A percentile compares a stretch with the other conserved stretches of the same genome.
Conservation (phyloP, 2,329 filamentous ascomycete genomes). For the Ophiostoma novo-ulmi region DNA sequence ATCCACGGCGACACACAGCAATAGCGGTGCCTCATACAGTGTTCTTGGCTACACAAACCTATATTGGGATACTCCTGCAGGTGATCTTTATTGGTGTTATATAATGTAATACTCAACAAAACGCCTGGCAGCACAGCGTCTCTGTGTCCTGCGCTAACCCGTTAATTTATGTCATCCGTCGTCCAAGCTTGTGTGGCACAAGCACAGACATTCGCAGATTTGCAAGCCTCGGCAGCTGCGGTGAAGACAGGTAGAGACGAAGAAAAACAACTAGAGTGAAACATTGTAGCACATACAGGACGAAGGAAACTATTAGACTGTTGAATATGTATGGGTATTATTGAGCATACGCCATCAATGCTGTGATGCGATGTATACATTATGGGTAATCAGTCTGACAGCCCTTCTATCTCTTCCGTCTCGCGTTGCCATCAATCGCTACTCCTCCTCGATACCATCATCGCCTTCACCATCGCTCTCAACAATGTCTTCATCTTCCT, state of each 20-base stretch:
- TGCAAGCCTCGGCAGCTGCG: background rate
- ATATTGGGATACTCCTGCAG: background rate
- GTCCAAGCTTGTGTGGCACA: background rate
- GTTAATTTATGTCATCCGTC: background rate
- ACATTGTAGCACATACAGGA: background rate
- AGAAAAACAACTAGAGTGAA: background rate
- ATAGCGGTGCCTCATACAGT: background rate
- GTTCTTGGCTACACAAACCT: background rate
- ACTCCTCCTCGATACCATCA: background rate
- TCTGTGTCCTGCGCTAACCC: background rate
- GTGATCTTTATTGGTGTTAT: background rate
- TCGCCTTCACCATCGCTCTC: slow-evolving; percentile 7
- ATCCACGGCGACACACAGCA: background rate
- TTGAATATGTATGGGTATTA: background rate
- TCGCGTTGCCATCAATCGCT: background rate
- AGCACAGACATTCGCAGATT: background rate
- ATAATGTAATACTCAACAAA: background rate
- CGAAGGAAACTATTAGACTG: background rate
- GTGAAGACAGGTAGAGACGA: background rate
- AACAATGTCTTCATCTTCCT: slow-evolving; percentile 10
- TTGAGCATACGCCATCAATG: background rate
- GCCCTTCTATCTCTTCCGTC: background rate
- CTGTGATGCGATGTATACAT: background rate
- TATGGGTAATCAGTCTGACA: background rate
- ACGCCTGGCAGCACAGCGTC: background rate